Percentiles rank a stretch among this genome's conserved stretches.
phyloP scores from a whole-genome alignment of 352 stramenopile species.

The Phytophthora pisi region DNA sequence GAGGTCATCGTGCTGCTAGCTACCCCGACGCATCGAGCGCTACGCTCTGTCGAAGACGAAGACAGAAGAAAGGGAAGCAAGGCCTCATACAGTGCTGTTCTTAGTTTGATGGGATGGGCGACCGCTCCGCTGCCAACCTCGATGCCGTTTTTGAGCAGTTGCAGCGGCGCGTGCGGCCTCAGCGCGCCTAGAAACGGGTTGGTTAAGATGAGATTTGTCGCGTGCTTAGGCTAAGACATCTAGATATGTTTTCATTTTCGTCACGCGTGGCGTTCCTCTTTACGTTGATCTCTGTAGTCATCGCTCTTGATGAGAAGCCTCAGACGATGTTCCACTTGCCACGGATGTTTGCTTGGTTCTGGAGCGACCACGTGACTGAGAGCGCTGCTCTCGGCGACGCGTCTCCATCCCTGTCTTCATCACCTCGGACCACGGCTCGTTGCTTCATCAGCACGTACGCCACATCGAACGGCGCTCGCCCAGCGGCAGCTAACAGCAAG shows the following conservation, averaged over 20 bases:
- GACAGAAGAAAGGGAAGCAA: constrained; percentile 25
- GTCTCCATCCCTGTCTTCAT: neutral
- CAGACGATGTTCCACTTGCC: constrained; percentile 14
- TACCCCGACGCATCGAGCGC: constrained; percentile 18
- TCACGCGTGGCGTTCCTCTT: neutral
- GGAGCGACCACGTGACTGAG: constrained; percentile 11
- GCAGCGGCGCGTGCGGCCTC: constrained; percentile 14
- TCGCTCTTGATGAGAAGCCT: neutral
- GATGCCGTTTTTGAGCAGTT: constrained; percentile 18
- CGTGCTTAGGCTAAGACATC: constrained; percentile 38
- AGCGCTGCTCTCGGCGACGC: neutral
- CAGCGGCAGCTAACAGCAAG: constrained; percentile 11
- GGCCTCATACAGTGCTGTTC: constrained; percentile 23
- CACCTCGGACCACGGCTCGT: neutral
- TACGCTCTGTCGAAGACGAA: constrained; percentile 35
- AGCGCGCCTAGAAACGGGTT: constrained; percentile 32
- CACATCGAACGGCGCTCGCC: constrained; percentile 4
- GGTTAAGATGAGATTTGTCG: constrained; percentile 27
- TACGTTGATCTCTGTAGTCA: neutral
- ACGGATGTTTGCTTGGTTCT: constrained; percentile 9
- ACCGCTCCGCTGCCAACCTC: constrained; percentile 16
- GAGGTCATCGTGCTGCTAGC: constrained; percentile 13
- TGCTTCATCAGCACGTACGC: constrained; percentile 12
- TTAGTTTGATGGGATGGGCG: constrained; percentile 25
- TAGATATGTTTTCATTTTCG: constrained; percentile 47